Conservation (phyloP, 2,329 filamentous ascomycete genomes). For the Tolypocladium tropicale region DNA sequence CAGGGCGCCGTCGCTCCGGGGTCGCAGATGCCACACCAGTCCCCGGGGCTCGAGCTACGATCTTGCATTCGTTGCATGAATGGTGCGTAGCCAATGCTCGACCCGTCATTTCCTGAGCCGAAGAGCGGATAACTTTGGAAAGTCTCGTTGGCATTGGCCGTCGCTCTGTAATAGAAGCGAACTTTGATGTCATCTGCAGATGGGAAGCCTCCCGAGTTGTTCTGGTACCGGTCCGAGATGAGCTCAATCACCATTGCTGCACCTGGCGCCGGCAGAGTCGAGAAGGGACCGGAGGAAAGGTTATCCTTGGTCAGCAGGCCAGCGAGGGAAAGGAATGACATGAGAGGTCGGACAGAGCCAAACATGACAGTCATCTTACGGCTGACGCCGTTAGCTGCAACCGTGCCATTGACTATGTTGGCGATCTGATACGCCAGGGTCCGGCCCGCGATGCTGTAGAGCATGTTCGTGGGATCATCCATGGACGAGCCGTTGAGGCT, state of each 20-base stretch:
- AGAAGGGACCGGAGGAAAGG: conserved; percentile 28
- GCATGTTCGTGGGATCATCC: conserved; percentile 19
- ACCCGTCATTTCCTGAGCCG: conserved; percentile 19
- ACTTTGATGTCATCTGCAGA: conserved; percentile 32
- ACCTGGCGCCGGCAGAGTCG: conserved; percentile 53
- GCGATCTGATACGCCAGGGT: conserved; percentile 38
- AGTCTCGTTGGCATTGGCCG: conserved; percentile 23
- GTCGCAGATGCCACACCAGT: conserved; percentile 36
- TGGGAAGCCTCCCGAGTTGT: conserved; percentile 12
- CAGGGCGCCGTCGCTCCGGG: conserved; percentile 21
- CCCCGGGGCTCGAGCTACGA: conserved; percentile 20
- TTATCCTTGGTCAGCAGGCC: conserved; percentile 39
- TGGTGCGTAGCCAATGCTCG: conserved; percentile 24
- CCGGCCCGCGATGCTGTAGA: conserved; percentile 42
- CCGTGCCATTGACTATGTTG: conserved; percentile 28
- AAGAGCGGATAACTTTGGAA: conserved; percentile 32
- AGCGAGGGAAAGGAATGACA: conserved; percentile 43
- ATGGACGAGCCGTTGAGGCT: conserved; percentile 42
- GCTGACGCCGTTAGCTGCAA: conserved; percentile 25
- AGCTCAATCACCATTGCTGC: conserved; percentile 68
- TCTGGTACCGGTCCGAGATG: conserved; percentile 16
- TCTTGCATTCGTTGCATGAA: conserved; percentile 27
- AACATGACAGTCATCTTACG: conserved; percentile 44
- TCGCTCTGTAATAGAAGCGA: conserved; percentile 46
- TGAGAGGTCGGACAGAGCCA: conserved; percentile 42